Percentiles rank a stretch among this genome's conserved stretches.
Evolutionary conservation across 176 grass and related monocot species (phyloP).

Genomic region (bread wheat (Triticum aestivum)): DNA sequence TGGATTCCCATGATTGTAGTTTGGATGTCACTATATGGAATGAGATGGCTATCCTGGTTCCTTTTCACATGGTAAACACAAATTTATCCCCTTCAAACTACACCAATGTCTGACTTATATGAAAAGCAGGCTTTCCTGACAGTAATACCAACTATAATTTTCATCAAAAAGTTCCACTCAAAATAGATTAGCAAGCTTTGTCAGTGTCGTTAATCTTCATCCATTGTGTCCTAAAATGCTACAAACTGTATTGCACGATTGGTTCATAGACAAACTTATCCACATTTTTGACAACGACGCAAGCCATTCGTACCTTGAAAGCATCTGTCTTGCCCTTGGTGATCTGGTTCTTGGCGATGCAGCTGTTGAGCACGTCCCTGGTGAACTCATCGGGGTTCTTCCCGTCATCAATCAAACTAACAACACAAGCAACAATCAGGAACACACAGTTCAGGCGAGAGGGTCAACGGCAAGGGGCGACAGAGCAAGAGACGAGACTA

Average conservation of each 20-base stretch:
- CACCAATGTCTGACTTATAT: neutral
- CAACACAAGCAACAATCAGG: neutral
- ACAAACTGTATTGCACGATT: neutral
- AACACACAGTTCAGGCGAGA: neutral
- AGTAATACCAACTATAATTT: neutral
- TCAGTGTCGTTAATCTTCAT: neutral
- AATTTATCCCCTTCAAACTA: neutral
- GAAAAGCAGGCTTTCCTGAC: neutral
- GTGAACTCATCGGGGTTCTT: slow-evolving; percentile 98
- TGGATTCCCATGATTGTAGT: neutral
- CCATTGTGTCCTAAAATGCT: neutral
- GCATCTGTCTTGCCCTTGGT: slow-evolving; percentile 94
- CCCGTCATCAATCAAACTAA: slow-evolving; percentile 90
- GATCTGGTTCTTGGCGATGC: slow-evolving; percentile 96
- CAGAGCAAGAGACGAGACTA: neutral
- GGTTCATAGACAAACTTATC: neutral
- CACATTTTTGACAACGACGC: neutral
- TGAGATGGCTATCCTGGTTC: neutral
- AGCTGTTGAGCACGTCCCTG: slow-evolving; percentile 81
- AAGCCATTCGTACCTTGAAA: slow-evolving; percentile 64
- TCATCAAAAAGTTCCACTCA: neutral
- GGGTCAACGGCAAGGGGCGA: neutral
- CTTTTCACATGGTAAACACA: neutral
- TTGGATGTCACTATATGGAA: neutral
- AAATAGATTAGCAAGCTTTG: neutral